Evolutionary conservation across 306 rosid genomes (phyloP).

Genomic region (Cucumis cinereus): DNA sequence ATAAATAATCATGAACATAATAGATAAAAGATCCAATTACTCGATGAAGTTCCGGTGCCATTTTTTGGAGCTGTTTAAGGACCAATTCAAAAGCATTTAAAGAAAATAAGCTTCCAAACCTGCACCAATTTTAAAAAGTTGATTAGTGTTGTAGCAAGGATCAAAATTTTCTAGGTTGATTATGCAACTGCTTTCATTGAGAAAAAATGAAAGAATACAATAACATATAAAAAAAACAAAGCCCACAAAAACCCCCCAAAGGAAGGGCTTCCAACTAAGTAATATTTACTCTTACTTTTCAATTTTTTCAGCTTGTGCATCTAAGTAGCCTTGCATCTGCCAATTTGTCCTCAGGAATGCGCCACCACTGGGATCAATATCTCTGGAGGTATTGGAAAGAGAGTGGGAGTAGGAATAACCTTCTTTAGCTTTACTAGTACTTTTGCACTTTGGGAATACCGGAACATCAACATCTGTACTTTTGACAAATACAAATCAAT

Average conservation of each 20-base stretch:
- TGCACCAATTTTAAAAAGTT: constrained; percentile 11
- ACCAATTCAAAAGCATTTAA: constrained; percentile 61
- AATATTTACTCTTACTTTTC: constrained; percentile 38
- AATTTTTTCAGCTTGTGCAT: constrained; percentile 81
- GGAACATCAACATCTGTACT: constrained; percentile 58
- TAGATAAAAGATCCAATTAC: constrained; percentile 24
- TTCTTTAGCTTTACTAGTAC: constrained; percentile 38
- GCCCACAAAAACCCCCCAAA: too few relatives aligned
- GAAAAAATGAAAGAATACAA: too few relatives aligned
- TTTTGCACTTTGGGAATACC: constrained; percentile 36
- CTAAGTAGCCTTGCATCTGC: constrained; percentile 92
- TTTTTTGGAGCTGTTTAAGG: constrained; percentile 64
- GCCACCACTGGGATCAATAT: constrained; percentile 41
- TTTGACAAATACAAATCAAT: not conserved
- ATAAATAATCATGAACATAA: not conserved
- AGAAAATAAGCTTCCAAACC: constrained; percentile 60
- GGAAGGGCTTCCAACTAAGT: too few relatives aligned
- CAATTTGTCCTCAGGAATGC: constrained; percentile 66
- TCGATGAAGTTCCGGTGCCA: constrained; percentile 93
- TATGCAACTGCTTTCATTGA: not conserved
- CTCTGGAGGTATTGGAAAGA: constrained; percentile 29
- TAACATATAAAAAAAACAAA: too few relatives aligned
- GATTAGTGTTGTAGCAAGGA: not conserved
- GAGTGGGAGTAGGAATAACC: constrained; percentile 40
- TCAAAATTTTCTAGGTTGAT: not conserved